Base-by-base conservation (phyloP, 129 eudicot species). In the Flaveria linearis region DNA sequence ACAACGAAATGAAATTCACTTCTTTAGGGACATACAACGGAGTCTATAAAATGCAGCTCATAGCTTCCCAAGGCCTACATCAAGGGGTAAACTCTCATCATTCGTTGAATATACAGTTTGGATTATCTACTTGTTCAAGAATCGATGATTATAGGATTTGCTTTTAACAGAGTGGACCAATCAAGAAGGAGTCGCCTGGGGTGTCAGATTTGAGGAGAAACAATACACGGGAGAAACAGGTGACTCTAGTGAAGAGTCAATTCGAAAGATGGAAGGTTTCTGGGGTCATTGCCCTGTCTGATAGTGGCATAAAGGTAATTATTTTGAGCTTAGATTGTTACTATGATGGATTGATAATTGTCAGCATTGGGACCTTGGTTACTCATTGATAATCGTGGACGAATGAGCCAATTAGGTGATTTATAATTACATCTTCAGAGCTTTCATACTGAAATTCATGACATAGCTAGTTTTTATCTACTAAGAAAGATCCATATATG, bases 41-140 rank as follows among this genome's bases (percentile, higher is more conserved):
- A 12, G 72, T 94, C 41, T 73, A 66, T 73, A 95, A 91, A 75
- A 80, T 95, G 70, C 93, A 91, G 90, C 99, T 95, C 82, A 79
- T 95, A 81, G 99, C 96, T 70, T 84, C 99, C 55, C 87, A 87
- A 64, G 99, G 99, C 39, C 74, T 95, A 25, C 99, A 95, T 73
- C 97, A 95, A 91, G 99, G 97, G 97, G 98, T 94, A 84, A 20
- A 9, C 61, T 12, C 61, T 42, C 14, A 53, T 45, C 4, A 8
- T 12, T 25, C 43, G 12, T 30, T 30, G 36, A 30, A 30, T 25
- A 4, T 33, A 33, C 1, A 33, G 7, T 4, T 33, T 5, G 39
- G 39, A 33, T 33, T 33, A 4, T 33, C 39, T 33, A 33, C 3
- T 33, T 5, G 6, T 33, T 33, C 7, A 33, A 33, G 39, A 33